Conservation (phyloP, 805 yeast species). For the Kluyveromyces wickerhamii region DNA sequence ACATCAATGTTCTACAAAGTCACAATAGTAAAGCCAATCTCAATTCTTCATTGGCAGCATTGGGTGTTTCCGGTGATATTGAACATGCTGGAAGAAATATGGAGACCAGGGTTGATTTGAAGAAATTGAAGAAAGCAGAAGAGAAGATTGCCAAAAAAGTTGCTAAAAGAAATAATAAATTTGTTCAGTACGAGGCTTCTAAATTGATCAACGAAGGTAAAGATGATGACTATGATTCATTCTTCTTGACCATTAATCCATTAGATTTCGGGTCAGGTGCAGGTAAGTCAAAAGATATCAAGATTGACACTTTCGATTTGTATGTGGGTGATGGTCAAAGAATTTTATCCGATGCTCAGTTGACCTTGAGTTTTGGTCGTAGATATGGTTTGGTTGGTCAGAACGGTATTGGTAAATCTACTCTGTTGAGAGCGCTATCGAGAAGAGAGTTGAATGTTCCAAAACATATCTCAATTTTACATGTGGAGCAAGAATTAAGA, state of each 20-base stretch:
- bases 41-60: slow-evolving; percentile 64
- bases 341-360: slow-evolving; percentile 78
- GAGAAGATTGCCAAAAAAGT: slow-evolving; percentile 95
- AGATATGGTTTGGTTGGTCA: slow-evolving; percentile 97
- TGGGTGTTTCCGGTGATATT: slow-evolving; percentile 75
- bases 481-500: slow-evolving; percentile 93
- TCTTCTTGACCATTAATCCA: slow-evolving; percentile 92
- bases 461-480: slow-evolving; percentile 88
- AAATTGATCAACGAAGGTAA: slow-evolving; percentile 61
- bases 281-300: slow-evolving; percentile 97
- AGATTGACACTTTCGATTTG: slow-evolving; percentile 84
- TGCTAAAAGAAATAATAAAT: slow-evolving; percentile 75
- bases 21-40: slow-evolving; percentile 58
- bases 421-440: slow-evolving; percentile 81
- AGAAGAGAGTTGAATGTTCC: slow-evolving; percentile 93
- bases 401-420: slow-evolving; percentile 99
- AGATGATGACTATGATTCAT: slow-evolving; percentile 81
- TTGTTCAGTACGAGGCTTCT: slow-evolving; percentile 90
- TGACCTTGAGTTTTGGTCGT: slow-evolving; percentile 84
- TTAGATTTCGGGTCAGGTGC: slow-evolving; percentile 80
- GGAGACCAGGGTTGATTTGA: slow-evolving; percentile 91
- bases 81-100: slow-evolving; percentile 87
- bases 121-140: slow-evolving; percentile 95
- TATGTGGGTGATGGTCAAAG: slow-evolving; percentile 95
- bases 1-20: slow-evolving; percentile 63